These are phyloP conservation scores for Trametes polyzona DNA, from an alignment of 1,284 basidiomycete genomes.

Conservation along the genomic window DNA sequence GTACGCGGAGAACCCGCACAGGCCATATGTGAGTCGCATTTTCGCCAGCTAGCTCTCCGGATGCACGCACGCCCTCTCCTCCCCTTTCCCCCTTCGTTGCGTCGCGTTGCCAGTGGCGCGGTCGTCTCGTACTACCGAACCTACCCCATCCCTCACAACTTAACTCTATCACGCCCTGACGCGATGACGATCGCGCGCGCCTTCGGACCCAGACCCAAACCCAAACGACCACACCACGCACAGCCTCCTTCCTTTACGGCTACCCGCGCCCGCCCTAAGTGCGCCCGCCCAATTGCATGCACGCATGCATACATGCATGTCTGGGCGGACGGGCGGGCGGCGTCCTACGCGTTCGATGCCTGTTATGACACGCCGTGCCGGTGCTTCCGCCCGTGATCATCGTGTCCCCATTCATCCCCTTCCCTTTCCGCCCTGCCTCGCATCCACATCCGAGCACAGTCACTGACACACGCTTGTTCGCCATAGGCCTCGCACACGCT, in stretches of 20 bases:
- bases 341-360: too few species aligned
- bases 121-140: too few species aligned
- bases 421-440: not conserved
- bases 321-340: not conserved
- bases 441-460: not conserved
- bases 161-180: not conserved
- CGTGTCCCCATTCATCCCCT: too few species aligned
- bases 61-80: too few species aligned
- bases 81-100: not conserved
- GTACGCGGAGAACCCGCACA: conserved; percentile 8
- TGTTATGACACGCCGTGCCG: too few species aligned
- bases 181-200: not conserved
- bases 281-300: not conserved
- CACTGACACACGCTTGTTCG: not conserved
- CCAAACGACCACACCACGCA: not conserved
- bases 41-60: too few species aligned
- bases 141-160: not conserved
- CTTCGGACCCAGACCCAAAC: not conserved
- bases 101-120: not conserved
- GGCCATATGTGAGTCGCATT: conserved; percentile 7
- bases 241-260: not conserved
- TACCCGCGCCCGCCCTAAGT: too few species aligned
- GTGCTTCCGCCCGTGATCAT: too few species aligned
- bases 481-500: conserved; percentile 1
- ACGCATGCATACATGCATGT: not conserved